A percentile compares a stretch with the other conserved stretches of the same genome.
Conservation (phyloP, 2,329 filamentous ascomycete genomes). For the Ceratocystis smalleyi region DNA sequence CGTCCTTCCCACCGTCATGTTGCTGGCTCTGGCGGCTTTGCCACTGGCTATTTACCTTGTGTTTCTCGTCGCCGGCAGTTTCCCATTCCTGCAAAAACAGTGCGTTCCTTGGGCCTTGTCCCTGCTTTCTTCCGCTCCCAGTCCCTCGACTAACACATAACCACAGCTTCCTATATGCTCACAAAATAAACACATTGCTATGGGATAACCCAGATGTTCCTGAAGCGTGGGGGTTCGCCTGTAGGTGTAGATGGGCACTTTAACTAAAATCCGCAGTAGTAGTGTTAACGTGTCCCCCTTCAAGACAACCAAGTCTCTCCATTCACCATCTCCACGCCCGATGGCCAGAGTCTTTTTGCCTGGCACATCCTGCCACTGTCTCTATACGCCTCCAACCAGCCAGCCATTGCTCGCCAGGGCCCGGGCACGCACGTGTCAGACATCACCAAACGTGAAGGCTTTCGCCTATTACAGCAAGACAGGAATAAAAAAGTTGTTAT, state of each 20-base stretch:
- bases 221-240: conserved; percentile 73
- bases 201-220: conserved; percentile 62
- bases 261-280: conserved; percentile 9
- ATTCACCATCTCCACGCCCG: conserved; percentile 59
- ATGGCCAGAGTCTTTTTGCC: conserved; percentile 64
- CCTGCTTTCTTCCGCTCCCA: too few relatives aligned
- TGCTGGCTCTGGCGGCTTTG: conserved; percentile 1
- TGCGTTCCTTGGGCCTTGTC: conserved; percentile 30
- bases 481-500: conserved; percentile 46
- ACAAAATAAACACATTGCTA: conserved; percentile 58
- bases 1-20: not conserved
- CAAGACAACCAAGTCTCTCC: conserved; percentile 76
- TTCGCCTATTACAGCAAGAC: conserved; percentile 46
- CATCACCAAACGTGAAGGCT: conserved; percentile 41
- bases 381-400: conserved; percentile 58
- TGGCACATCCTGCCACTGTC: conserved; percentile 82
- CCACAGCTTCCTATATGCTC: conserved; percentile 66
- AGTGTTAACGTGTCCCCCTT: not conserved
- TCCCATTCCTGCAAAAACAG: conserved; percentile 65
- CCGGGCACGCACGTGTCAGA: conserved; percentile 34
- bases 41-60: conserved; percentile 42
- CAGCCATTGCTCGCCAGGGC: conserved; percentile 37
- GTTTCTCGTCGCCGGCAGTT: conserved; percentile 49
- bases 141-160: conserved; percentile 27
- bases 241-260: conserved; percentile 29